A percentile compares a stretch with the other conserved stretches of the same genome.
Evolutionary conservation across 106 monocot genomes (phyloP).

Genomic region (Cymbidium sinense): DNA sequence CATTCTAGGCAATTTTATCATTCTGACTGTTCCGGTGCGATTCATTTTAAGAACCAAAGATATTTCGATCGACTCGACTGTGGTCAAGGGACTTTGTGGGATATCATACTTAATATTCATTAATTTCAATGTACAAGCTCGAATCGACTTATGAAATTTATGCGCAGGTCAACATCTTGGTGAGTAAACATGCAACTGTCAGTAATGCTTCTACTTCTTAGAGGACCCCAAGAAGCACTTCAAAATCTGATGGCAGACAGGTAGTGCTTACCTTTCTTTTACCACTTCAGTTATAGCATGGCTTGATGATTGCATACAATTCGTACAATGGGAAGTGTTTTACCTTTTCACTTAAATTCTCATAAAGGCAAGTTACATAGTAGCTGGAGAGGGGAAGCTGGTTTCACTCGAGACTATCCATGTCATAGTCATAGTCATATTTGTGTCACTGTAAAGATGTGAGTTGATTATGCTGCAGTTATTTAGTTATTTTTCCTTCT

Average conservation of each 20-base stretch:
- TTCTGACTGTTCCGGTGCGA: too few species aligned
- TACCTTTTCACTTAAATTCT: not conserved
- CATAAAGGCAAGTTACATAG: not conserved
- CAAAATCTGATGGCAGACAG: constrained; percentile 28
- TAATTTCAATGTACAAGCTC: too few species aligned
- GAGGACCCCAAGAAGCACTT: constrained; percentile 10
- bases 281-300: not conserved
- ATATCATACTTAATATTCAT: too few species aligned
- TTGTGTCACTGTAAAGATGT: too few species aligned
- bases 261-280: constrained; percentile 9
- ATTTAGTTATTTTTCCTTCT: too few species aligned
- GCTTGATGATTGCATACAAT: not conserved
- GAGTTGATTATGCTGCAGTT: too few species aligned
- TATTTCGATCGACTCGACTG: too few species aligned
- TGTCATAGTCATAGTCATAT: not conserved
- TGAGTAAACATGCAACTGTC: constrained; percentile 2
- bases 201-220: constrained; percentile 17
- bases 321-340: not conserved
- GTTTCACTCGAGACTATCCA: not conserved
- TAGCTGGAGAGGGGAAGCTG: not conserved
- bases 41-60: too few species aligned
- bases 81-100: too few species aligned
- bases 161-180: too few species aligned
- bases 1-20: too few species aligned
- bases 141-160: too few species aligned